These are phyloP conservation scores for Hibiscus tridactylites DNA, from an alignment of 345 rosid genomes.

Conservation along the genomic window DNA sequence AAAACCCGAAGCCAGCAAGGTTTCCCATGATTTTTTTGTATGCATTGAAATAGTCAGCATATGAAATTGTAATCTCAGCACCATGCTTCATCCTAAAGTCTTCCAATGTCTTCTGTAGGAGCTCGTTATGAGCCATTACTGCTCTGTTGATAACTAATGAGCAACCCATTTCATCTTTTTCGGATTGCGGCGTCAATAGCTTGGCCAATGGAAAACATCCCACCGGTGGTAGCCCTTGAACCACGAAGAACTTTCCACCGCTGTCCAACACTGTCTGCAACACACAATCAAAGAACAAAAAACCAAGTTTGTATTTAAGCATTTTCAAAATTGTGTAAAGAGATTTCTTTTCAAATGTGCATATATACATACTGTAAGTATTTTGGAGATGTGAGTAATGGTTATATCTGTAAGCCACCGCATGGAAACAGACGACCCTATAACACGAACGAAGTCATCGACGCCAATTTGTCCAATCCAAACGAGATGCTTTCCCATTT, in stretches of 20 bases:
- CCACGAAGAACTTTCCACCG: conserved; percentile 35
- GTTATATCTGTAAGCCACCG: conserved; percentile 17
- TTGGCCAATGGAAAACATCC: conserved; percentile 30
- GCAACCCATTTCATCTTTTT: conserved; percentile 28
- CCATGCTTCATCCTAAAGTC: conserved; percentile 10
- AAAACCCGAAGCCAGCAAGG: conserved; percentile 13
- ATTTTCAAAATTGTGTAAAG: background rate
- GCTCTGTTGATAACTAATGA: conserved; percentile 13
- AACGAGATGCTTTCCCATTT: conserved; percentile 17
- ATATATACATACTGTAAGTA: conserved; percentile 21
- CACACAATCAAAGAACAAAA: background rate
- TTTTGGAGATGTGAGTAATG: conserved; percentile 13
- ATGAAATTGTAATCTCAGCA: conserved; percentile 7
- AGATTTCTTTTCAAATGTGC: background rate
- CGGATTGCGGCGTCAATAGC: conserved; percentile 1
- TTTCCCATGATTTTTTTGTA: conserved; percentile 4
- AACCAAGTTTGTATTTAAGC: background rate
- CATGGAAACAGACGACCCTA: conserved; percentile 12
- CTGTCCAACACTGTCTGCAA: conserved; percentile 23
- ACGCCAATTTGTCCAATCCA: conserved; percentile 41
- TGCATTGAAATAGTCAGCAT: conserved; percentile 23
- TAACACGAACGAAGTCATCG: conserved; percentile 29
- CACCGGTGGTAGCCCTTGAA: conserved; percentile 37
- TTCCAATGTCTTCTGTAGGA: conserved; percentile 22
- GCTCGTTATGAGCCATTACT: conserved; percentile 28